A percentile compares a stretch with the other conserved stretches of the same genome.
These are phyloP conservation scores for Cercospora brassicicola DNA, from an alignment of 2,329 filamentous ascomycete species.

Conservation along the genomic window DNA sequence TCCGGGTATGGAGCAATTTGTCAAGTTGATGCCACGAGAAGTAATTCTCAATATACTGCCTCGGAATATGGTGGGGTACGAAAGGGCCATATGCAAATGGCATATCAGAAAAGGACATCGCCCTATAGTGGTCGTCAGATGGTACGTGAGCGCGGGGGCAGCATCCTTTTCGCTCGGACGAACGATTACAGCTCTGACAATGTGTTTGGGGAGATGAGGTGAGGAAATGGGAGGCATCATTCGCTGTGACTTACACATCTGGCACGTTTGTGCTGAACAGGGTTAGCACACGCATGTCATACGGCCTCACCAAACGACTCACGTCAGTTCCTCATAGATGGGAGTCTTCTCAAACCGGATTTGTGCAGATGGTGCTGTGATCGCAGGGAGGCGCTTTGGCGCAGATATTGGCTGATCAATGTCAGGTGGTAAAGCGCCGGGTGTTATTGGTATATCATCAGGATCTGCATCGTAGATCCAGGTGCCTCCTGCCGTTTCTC, in stretches of 20 bases:
- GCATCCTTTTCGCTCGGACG: background rate
- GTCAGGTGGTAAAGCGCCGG: slow-evolving; percentile 49
- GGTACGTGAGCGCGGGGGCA: background rate
- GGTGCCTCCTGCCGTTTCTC: slow-evolving; percentile 40
- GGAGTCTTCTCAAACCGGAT: slow-evolving; percentile 53
- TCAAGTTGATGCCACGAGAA: slow-evolving; percentile 55
- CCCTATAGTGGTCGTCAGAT: slow-evolving; percentile 26
- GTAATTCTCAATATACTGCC: slow-evolving; percentile 59
- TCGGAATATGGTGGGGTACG: slow-evolving; percentile 56
- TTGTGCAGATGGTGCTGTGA: slow-evolving; percentile 46
- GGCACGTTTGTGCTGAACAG: slow-evolving; percentile 53
- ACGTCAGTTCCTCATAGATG: slow-evolving; percentile 53
- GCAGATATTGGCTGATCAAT: slow-evolving; percentile 51
- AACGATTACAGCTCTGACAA: background rate
- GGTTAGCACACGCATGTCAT: background rate
- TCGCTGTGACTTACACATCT: slow-evolving; percentile 40
- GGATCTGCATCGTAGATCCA: slow-evolving; percentile 54
- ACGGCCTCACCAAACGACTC: background rate
- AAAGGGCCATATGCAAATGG: slow-evolving; percentile 59
- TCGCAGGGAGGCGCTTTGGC: slow-evolving; percentile 46
- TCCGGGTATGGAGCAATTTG: slow-evolving; percentile 50
- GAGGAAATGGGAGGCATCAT: background rate
- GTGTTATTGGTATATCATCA: slow-evolving; percentile 40
- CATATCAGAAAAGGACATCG: slow-evolving; percentile 58
- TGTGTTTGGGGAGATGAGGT: background rate